Base-by-base conservation (phyloP, 805 yeast species). In the Saturnispora dispora region DNA sequence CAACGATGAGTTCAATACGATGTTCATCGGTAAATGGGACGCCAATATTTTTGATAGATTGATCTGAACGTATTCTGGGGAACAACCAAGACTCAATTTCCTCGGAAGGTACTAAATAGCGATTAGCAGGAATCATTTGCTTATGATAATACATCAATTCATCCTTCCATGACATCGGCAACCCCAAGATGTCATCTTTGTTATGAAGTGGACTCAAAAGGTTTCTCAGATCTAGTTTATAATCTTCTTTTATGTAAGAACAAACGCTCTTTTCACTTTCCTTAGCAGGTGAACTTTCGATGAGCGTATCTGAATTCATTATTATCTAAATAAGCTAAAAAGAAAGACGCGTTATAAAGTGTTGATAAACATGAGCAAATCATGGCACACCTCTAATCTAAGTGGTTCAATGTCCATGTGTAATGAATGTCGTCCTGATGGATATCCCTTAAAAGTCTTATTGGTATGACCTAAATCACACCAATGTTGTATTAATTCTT, bases 401-500 rank as follows among this genome's bases (percentile, higher is more conserved):
- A 70, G 61, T 39, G 67, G 70, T 9, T 76, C 79, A 1, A 55
- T 62, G 55, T 82, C 87, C 36, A 72, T 52, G 57, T 71, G 63
- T 55, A 81, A 54, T 45, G 74, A 60, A 66, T 81, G 81, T 52
- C 66, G 68, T 9, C 72, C 78, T 1, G 57, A 63, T 1, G 60
- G 58, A 30, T 63, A 51, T 11, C 48, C 35, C 0, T 53, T 45
- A 1, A 62, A 28, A 5, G 43, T 23, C 43, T 60, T 69, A 42
- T 73, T 70, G 17, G 69, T 37, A 54, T 48, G 48, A 15, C 57
- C 63, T 7, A 55, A 45, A 23, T 47, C 18, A 61, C 47, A 59
- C 54, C 42, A 64, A 67, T 60, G n/a, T 0, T 63, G 59, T 43
- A 69, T 60, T 51, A 79, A 79, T 51, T 64, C 58, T 53, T 69